Conservation (phyloP, 306 rosid species). For the Cucurbita pepo region DNA sequence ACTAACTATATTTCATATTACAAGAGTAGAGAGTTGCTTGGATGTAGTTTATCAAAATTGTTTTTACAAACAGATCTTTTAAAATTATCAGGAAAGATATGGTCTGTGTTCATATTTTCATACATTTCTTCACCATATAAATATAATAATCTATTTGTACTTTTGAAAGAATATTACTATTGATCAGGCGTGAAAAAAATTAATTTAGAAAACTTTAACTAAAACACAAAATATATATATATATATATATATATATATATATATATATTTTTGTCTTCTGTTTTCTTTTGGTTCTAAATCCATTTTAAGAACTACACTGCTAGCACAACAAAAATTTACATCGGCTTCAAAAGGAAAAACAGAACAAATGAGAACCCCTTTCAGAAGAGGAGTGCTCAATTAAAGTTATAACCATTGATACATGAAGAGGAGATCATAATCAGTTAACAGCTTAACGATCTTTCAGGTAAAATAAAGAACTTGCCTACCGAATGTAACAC, state of each 20-base stretch:
- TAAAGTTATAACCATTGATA: neutral
- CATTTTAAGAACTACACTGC: neutral
- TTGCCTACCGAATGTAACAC: neutral
- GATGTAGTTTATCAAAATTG: neutral
- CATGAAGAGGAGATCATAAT: neutral
- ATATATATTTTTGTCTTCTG: no score
- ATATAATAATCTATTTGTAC: neutral
- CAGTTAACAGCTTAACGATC: neutral
- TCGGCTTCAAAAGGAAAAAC: neutral
- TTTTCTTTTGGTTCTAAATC: neutral
- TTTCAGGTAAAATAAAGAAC: neutral
- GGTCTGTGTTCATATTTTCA: neutral
- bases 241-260: no score
- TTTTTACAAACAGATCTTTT: neutral
- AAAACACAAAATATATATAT: no score
- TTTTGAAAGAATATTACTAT: neutral
- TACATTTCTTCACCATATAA: neutral
- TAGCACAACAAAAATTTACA: neutral
- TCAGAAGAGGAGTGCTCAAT: neutral
- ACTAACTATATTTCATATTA: neutral
- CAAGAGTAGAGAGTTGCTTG: neutral
- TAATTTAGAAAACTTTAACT: neutral
- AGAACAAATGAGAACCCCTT: neutral
- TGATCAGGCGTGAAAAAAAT: neutral
- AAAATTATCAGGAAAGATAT: neutral